Evolutionary conservation across 441 rosid genomes (phyloP).

Genomic region (Lepidium campestre): DNA sequence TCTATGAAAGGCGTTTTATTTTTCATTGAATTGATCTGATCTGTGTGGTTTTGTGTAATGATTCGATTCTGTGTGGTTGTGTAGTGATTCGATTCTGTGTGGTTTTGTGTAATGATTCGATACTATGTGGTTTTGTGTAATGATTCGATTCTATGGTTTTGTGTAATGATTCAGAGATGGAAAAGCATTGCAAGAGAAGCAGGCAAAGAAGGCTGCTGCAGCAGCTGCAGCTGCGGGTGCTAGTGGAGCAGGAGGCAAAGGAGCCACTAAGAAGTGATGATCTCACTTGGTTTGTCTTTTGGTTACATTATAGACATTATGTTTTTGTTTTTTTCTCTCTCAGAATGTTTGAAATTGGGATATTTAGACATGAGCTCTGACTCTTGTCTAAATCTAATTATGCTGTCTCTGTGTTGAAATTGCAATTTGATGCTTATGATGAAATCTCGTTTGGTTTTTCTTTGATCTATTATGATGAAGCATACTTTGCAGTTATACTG

Average conservation of each 20-base stretch:
- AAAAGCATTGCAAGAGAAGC: constrained; percentile 78
- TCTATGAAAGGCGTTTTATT: not conserved
- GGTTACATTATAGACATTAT: not conserved
- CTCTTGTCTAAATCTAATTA: not conserved
- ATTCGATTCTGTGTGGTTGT: not conserved
- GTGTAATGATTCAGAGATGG: constrained; percentile 46
- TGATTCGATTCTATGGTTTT: not conserved
- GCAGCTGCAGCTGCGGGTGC: constrained; percentile 41
- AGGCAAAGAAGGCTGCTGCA: constrained; percentile 69
- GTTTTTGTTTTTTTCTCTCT: not conserved
- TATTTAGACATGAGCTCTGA: not conserved
- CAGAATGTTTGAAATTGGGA: not conserved
- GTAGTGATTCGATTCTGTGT: not conserved
- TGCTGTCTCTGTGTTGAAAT: not conserved
- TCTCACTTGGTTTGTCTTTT: constrained; percentile 1
- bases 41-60: not conserved
- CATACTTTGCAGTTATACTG: not conserved
- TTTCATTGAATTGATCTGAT: not conserved
- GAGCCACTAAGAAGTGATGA: constrained; percentile 23
- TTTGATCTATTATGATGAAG: not conserved
- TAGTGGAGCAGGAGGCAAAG: constrained; percentile 45
- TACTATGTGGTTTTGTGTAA: too few relatives aligned
- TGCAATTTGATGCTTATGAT: not conserved
- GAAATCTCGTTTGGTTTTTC: not conserved
- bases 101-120: not conserved